Evolutionary conservation across 345 rosid genomes (phyloP), one percentile per base, ranked within the genome.

Genomic region (Gossypium bickii): DNA sequence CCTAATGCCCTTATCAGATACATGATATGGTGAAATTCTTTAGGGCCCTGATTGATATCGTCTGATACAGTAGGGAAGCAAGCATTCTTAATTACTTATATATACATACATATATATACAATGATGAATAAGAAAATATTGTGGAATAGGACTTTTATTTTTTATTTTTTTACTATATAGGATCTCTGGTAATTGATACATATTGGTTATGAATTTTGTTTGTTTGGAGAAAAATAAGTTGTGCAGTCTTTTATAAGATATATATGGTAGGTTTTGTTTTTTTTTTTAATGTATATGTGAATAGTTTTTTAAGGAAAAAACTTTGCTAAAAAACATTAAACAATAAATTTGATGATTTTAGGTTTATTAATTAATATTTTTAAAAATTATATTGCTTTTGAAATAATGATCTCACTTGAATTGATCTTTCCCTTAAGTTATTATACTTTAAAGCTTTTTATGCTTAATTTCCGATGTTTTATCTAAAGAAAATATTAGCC

Each of bases 71-170:
- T 45, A 13, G 58, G 52, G 49, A 44, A 55, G 20, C 10, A 57
- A 51, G 59, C 48, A 25, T 45, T 53, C 47, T 22, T 58, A 60
- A 27, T 59, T 80, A 45, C 48, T 45, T 53, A 65, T 72, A 20
- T 65, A 34, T 34, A 34, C 1, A 34, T 34, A 25, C 20, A 11
- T 66, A 20, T 52, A 49, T 61, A 0, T 48, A 3, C n/a, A 41
- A 67, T 49, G 59, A 57, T 52, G 68, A 81, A 69, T 77, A 81
- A 79, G 67, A 58, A n/a, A 62, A 72, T 69, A 64, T 44, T 70
- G 63, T 48, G 44, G 47, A 53, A 17, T 18, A 56, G 27, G 72
- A 63, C 1, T 13, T 62, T 64, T 24, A 24, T n/a, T 22, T n/a
- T 29, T 73, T 43, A 70, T 0, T 34, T 34, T 34, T 4, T 34